Evolutionary conservation across 805 yeast species (phyloP).

Genomic region (Tanozyma kutaoensis): DNA sequence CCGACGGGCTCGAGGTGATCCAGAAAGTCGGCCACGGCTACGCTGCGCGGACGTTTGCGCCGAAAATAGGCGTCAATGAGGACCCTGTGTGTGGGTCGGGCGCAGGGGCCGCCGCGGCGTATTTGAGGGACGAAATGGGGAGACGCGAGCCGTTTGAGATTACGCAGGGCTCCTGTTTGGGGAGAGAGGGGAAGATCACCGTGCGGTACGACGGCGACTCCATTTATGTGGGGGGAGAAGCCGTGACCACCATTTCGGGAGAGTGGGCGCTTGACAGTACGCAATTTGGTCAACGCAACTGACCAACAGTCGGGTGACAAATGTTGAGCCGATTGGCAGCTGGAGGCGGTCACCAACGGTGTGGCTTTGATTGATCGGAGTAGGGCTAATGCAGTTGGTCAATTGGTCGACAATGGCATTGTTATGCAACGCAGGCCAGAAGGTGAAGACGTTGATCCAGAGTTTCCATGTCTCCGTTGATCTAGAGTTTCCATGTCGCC

Average conservation of each 20-base stretch:
- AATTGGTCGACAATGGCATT: no score
- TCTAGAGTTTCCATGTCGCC: no score
- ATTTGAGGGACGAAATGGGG: conserved; percentile 4
- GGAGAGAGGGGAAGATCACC: conserved; percentile 22
- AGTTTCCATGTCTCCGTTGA: no score
- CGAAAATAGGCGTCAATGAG: conserved; percentile 21
- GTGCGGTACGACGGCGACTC: conserved; percentile 5
- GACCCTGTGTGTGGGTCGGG: conserved; percentile 49
- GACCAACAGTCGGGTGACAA: no score
- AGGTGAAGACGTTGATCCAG: no score
- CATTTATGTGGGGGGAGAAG: conserved; percentile 26
- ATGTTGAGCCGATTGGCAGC: no score
- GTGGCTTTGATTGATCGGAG: no score
- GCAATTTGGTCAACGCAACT: no score
- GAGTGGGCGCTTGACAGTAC: no score
- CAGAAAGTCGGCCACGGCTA: conserved; percentile 7
- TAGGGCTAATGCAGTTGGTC: no score
- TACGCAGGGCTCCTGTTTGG: conserved; percentile 13
- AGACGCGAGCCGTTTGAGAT: conserved; percentile 1
- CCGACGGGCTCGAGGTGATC: conserved; percentile 24
- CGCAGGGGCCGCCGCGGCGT: conserved; percentile 16
- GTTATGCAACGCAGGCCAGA: no score
- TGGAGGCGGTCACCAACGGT: no score
- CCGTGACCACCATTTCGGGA: conserved; percentile 24
- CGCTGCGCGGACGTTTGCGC: conserved; percentile 31